A percentile compares a stretch with the other conserved stretches of the same genome.
Conservation (phyloP, 78 protist species). For the Guillardia theta region DNA sequence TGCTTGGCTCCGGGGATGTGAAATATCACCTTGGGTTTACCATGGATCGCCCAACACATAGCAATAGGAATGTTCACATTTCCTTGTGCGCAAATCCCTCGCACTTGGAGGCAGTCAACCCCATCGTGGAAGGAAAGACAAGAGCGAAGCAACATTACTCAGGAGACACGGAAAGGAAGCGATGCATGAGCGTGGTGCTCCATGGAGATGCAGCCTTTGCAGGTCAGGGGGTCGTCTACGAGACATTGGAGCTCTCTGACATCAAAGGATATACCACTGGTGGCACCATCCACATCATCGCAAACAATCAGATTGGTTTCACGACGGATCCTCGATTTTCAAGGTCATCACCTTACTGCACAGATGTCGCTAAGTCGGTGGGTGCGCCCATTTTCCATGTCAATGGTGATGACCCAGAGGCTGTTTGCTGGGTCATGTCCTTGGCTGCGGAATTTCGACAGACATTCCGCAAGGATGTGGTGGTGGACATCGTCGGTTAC, state of each 20-base stretch:
- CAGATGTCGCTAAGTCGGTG: constrained; percentile 83
- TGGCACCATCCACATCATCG: constrained; percentile 92
- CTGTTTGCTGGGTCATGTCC: constrained; percentile 54
- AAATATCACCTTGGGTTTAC: constrained; percentile 94
- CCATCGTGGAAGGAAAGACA: constrained; percentile 22
- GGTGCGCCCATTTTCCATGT: constrained; percentile 96
- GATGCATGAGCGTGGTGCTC: constrained; percentile 44
- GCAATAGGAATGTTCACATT: constrained; percentile 51
- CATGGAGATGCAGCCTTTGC: constrained; percentile 98
- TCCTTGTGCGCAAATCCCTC: constrained; percentile 95
- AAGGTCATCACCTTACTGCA: constrained; percentile 85
- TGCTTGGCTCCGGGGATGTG: not conserved
- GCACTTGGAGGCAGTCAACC: constrained; percentile 82
- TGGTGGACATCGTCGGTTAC: constrained; percentile 91
- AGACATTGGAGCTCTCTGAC: constrained; percentile 61
- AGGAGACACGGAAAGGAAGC: not conserved
- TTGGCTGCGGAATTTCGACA: not conserved
- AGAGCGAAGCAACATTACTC: constrained; percentile 24
- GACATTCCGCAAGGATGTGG: constrained; percentile 76
- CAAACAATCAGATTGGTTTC: constrained; percentile 94
- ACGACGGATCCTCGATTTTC: constrained; percentile 90
- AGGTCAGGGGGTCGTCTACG: constrained; percentile 92
- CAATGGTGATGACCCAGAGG: constrained; percentile 94
- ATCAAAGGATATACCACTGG: constrained; percentile 82
- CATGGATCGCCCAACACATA: constrained; percentile 62